Percentiles rank a stretch among this genome's conserved stretches.
phyloP scores from a whole-genome alignment of 1,139 yeast genomes.

The Kurtzmaniella quercitrusa region DNA sequence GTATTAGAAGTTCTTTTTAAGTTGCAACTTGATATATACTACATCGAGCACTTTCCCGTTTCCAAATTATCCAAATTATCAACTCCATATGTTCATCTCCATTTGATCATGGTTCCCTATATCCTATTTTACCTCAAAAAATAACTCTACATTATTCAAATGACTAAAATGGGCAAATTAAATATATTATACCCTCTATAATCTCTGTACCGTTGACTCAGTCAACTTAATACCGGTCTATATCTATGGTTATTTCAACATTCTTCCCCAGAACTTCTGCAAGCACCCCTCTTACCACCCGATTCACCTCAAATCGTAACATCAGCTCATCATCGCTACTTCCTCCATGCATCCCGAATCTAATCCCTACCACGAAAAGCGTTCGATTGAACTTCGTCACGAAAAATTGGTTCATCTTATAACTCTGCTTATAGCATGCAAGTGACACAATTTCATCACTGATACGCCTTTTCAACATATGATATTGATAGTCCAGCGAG shows the following conservation, averaged over 20 bases:
- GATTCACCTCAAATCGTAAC: conserved; percentile 50
- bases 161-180: no score
- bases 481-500: conserved; percentile 36
- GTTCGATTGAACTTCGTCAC: conserved; percentile 62
- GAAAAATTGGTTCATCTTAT: conserved; percentile 45
- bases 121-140: no score
- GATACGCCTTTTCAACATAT: conserved; percentile 30
- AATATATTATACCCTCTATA: not conserved
- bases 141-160: no score
- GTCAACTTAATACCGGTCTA: conserved; percentile 34
- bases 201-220: not conserved
- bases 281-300: conserved; percentile 32
- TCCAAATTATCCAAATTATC: no score
- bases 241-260: conserved; percentile 62
- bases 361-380: conserved; percentile 53
- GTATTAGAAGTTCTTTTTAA: no score
- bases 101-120: no score
- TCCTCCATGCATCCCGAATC: conserved; percentile 60
- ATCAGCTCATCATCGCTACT: conserved; percentile 64
- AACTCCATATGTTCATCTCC: no score
- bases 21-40: no score
- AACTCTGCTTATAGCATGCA: conserved; percentile 48
- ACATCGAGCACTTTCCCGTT: no score
- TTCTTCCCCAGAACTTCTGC: conserved; percentile 22
- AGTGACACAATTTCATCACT: conserved; percentile 36